A percentile compares a stretch with the other conserved stretches of the same genome.
phyloP scores from a whole-genome alignment of 257 asterid species.

The Fraxinus anomala region DNA sequence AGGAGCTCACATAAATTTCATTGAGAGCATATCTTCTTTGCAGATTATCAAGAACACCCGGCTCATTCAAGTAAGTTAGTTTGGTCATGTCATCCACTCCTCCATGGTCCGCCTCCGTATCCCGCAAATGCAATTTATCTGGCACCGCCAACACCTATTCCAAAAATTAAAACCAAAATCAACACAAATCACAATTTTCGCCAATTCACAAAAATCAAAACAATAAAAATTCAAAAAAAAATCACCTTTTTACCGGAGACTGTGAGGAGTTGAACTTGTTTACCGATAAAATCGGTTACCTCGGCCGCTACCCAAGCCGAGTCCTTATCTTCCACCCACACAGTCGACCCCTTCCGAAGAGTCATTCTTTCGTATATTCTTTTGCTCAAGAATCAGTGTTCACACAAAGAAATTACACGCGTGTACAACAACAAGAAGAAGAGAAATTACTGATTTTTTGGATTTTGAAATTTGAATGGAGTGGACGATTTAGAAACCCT shows the following conservation, averaged over 20 bases:
- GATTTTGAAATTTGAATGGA: conserved; percentile 28
- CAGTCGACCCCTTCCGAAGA: conserved; percentile 75
- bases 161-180: conserved; percentile 8
- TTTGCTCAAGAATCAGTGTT: not conserved
- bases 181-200: not conserved
- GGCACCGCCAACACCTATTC: conserved; percentile 59
- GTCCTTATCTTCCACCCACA: conserved; percentile 85
- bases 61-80: conserved; percentile 89
- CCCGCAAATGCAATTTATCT: conserved; percentile 79
- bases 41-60: conserved; percentile 92
- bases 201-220: not conserved
- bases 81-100: conserved; percentile 99
- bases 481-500: conserved; percentile 48
- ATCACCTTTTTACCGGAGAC: conserved; percentile 71
- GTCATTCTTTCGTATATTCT: conserved; percentile 45
- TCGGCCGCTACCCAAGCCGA: conserved; percentile 83
- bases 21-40: conserved; percentile 82
- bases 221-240: conserved; percentile 1
- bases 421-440: not conserved
- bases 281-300: conserved; percentile 65
- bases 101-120: conserved; percentile 86
- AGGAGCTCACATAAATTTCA: conserved; percentile 81
- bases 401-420: not conserved
- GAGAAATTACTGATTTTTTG: not conserved
- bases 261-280: conserved; percentile 75